Conservation (phyloP, 176 grass and related monocot genomes). For the Bromus sterilis region DNA sequence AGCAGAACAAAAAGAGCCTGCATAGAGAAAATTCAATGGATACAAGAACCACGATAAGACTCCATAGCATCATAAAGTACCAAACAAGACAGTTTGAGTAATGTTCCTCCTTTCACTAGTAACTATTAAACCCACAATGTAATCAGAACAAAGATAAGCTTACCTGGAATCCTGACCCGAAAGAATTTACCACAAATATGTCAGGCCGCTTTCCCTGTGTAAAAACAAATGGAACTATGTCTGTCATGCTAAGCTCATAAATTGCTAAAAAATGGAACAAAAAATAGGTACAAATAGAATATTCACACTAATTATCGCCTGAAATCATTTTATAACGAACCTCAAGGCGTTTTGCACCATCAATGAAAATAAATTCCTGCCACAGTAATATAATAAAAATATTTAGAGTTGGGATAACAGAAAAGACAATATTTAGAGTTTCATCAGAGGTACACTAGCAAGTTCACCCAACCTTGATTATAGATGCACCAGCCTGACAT, state of each 20-base stretch:
- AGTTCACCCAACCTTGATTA: conserved; percentile 71
- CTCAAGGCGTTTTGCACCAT: conserved; percentile 78
- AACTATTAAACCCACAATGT: neutral
- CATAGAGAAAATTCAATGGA: conserved; percentile 6
- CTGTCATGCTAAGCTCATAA: neutral
- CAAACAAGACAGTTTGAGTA: neutral
- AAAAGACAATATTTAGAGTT: too few relatives aligned
- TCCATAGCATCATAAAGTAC: neutral
- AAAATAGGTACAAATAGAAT: neutral
- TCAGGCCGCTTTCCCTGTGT: conserved; percentile 73
- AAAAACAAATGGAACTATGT: neutral
- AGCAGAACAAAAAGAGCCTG: conserved; percentile 94
- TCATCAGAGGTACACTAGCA: neutral
- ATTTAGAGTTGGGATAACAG: conserved; percentile 11
- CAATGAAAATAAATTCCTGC: conserved; percentile 96
- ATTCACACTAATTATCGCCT: neutral
- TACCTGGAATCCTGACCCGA: conserved; percentile 97
- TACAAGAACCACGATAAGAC: neutral
- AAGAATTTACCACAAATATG: conserved; percentile 96
- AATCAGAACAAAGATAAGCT: conserved; percentile 1
- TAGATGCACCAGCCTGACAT: conserved; percentile 83
- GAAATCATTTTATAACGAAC: conserved; percentile 33
- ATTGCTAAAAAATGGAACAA: neutral
- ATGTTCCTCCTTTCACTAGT: neutral
- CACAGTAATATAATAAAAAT: neutral